Conservation (phyloP, 2,329 filamentous ascomycete genomes). For the Claviceps pazoutovae region DNA sequence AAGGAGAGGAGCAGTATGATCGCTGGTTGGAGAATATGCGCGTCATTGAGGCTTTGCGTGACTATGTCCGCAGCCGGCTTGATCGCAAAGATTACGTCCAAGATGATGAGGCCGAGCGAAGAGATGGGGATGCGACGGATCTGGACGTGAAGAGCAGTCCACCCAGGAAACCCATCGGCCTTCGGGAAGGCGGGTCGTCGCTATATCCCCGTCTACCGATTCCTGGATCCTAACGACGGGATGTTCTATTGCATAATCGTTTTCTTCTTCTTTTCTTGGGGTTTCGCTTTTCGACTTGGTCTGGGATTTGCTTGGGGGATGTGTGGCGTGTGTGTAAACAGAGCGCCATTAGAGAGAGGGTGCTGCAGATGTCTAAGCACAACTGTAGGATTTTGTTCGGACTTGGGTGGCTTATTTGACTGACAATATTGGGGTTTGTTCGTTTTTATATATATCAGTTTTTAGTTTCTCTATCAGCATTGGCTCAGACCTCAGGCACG, state of each 20-base stretch:
- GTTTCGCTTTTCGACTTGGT: no score
- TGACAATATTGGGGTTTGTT: no score
- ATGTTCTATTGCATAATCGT: no score
- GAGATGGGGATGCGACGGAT: slow-evolving; percentile 22
- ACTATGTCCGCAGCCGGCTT: slow-evolving; percentile 43
- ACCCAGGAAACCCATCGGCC: slow-evolving; percentile 11
- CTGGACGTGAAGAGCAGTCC: slow-evolving; percentile 22
- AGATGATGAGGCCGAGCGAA: slow-evolving; percentile 14
- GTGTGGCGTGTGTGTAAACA: background rate
- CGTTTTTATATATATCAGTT: no score
- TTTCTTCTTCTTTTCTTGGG: no score
- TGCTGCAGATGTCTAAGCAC: background rate
- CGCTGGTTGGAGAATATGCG: slow-evolving; percentile 53
- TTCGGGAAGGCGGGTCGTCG: slow-evolving; percentile 19
- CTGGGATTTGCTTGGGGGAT: background rate
- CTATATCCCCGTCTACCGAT: slow-evolving; percentile 28
- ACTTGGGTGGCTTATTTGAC: no score
- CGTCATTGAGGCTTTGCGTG: slow-evolving; percentile 46
- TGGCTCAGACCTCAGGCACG: background rate
- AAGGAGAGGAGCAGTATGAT: slow-evolving; percentile 49
- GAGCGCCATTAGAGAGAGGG: background rate
- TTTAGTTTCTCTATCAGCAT: background rate
- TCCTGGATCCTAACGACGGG: slow-evolving; percentile 8
- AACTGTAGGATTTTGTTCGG: background rate
- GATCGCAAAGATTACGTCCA: slow-evolving; percentile 38